Base-by-base conservation (phyloP, 176 grass and related monocot genomes). In the Musa schizocarpa region DNA sequence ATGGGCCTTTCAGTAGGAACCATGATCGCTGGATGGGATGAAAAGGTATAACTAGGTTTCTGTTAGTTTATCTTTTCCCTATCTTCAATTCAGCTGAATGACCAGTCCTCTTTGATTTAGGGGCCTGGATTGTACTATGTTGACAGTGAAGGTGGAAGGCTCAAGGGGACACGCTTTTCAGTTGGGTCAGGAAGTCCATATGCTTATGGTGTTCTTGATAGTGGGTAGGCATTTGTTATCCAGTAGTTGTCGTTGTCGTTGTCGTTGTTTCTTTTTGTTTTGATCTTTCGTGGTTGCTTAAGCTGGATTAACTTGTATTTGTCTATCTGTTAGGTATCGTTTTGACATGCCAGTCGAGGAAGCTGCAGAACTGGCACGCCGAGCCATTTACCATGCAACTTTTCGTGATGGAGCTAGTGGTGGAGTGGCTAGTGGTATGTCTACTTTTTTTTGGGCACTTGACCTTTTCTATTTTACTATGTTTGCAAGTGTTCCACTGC, bases 21-120 rank as follows among this genome's bases (percentile, higher is more conserved):
- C 75, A 98, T 98, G 95, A 98, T 98, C 80, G 95, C 90, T 84
- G 90, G 95, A 83, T 98, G 88, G 88, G 95, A 98, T 78, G 90
- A 98, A 81, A 98, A 83, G 81, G 95, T 98, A 73, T 70, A 52
- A 6, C 0, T 52, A 52, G 22, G 12, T 51, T 71, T 51, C 52
- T 80, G 17, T 56, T 54, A 22, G 25, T 74, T 85, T 50, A 20
- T 1, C 50, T 63, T 9, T 25, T 65, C 6, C 74, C 59, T 86
- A 68, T 26, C 27, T 85, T 17, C 20, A 49, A 50, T 21, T 50
- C 50, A 56, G 21, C 43, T 55, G 23, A n/a, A 55, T 74, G 34
- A 13, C n/a, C 17, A n/a, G 1, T 62, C 53, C 5, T 64, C 64
- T 67, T 78, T 71, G 13, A 1, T 54, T 43, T 74, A 98, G 95